Percentiles rank a stretch among this genome's conserved stretches.
phyloP scores from a whole-genome alignment of 75 land plant genomes.

The Sequoiadendron giganteum region DNA sequence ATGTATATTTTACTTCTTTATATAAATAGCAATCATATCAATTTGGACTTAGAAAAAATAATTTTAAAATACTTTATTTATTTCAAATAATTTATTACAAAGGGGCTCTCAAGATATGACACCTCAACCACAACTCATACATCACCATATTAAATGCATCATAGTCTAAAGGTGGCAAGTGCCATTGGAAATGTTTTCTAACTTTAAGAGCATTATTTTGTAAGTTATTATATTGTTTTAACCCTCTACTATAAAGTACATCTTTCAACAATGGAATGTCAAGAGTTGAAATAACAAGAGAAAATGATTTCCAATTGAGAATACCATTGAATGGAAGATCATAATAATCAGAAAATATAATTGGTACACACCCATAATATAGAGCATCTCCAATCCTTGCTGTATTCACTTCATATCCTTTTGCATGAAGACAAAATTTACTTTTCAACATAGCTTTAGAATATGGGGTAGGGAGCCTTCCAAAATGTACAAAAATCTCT shows the following conservation, averaged over 20 bases:
- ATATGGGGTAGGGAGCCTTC: constrained; percentile 41
- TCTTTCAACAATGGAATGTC: constrained; percentile 68
- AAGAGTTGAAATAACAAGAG: constrained; percentile 45
- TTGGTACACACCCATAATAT: constrained; percentile 72
- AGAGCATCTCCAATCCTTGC: constrained; percentile 70
- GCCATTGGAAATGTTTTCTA: constrained; percentile 69
- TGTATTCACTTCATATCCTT: constrained; percentile 84
- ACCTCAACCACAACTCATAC: constrained; percentile 73
- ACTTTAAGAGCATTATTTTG: constrained; percentile 54
- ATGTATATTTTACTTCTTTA: too few species aligned
- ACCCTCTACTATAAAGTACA: constrained; percentile 35
- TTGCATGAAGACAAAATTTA: constrained; percentile 79
- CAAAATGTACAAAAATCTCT: constrained; percentile 38
- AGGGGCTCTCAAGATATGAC: constrained; percentile 35
- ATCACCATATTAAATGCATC: constrained; percentile 79
- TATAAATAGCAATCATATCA: too few species aligned
- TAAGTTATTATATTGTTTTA: constrained; percentile 36
- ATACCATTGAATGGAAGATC: constrained; percentile 73
- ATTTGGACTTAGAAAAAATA: too few species aligned
- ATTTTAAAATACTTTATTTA: neutral
- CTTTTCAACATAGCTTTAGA: constrained; percentile 45
- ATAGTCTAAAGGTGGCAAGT: constrained; percentile 34
- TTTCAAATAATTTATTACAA: neutral
- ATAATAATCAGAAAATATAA: constrained; percentile 67
- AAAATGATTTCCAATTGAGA: constrained; percentile 68